These are phyloP conservation scores for Suillus subluteus DNA, from an alignment of 768 basidiomycete genomes.

Conservation along the genomic window DNA sequence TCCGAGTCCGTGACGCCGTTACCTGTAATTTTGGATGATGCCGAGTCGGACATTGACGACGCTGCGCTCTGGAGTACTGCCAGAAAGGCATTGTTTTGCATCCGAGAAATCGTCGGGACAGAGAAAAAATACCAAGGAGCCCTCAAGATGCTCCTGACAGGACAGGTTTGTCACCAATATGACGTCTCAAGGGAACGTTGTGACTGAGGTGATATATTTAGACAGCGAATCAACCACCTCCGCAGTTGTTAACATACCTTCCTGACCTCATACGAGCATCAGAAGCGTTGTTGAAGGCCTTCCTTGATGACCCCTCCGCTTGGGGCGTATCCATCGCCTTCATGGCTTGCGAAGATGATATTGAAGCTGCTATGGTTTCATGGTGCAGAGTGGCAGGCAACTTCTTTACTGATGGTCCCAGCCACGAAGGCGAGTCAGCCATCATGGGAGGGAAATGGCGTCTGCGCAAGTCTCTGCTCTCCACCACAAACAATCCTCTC, in stretches of 20 bases:
- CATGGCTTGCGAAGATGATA: constrained; percentile 50
- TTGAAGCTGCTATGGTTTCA: constrained; percentile 58
- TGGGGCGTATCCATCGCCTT: constrained; percentile 68
- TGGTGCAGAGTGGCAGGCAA: constrained; percentile 44
- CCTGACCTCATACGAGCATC: constrained; percentile 55
- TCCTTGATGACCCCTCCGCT: constrained; percentile 65
- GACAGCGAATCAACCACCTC: constrained; percentile 48
- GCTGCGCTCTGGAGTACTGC: constrained; percentile 39
- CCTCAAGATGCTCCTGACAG: constrained; percentile 39
- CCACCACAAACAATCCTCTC: constrained; percentile 7
- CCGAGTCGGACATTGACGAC: constrained; percentile 24
- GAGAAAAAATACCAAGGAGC: constrained; percentile 48
- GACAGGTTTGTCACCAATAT: constrained; percentile 32
- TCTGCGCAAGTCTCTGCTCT: constrained; percentile 24
- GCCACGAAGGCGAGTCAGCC: constrained; percentile 16
- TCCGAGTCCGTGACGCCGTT: constrained; percentile 1
- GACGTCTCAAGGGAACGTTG: constrained; percentile 2
- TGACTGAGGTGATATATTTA: constrained; percentile 22
- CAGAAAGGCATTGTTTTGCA: constrained; percentile 44
- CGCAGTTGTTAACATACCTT: constrained; percentile 54
- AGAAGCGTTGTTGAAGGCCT: constrained; percentile 48
- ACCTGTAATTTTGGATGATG: constrained; percentile 12
- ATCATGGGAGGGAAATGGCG: constrained; percentile 26
- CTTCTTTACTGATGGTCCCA: constrained; percentile 39
- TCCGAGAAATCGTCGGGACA: constrained; percentile 52